Evolutionary conservation across 2,329 filamentous ascomycete genomes (phyloP), one percentile per base, ranked within the genome.

Genomic region (Fusarium acutatum): DNA sequence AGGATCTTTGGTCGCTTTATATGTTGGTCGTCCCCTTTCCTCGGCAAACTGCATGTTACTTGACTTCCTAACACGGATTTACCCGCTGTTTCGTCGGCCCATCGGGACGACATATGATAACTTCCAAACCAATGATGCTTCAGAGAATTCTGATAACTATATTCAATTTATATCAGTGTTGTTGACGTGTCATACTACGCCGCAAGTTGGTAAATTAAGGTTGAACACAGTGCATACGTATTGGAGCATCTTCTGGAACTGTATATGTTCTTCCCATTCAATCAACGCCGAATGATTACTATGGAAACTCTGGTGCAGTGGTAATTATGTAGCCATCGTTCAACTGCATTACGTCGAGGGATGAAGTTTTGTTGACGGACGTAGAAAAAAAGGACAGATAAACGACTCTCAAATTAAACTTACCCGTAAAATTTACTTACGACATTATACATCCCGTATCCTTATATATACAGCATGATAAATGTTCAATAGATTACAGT

Each of bases 21-120:
- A 60, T 46, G 38, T 44, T 67, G 24, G 62, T 43, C 14, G 24
- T 60, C 38, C 62, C 49, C 64, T 46, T 52, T n/a, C 37, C 35
- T 66, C 34, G 34, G 62, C 7, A 60, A 67, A 30, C 26, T 46
- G 64, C 47, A 30, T 41, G 64, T 18, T 46, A 18, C 43, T 60
- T 57, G 38, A 37, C 64, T 67, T 67, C 64, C 64, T 26, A 67
- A 60, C 28, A 10, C 5, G 64, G 52, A 60, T 60, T 67, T 52
- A 59, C 20, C 52, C 64, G 62, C 26, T 41, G 53, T 44, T 15
- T 15, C 35, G 9, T 32, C 37, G 63, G 37, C 11, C 44, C 34
- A 67, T 60, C 6, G 22, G 15, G 13, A 18, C 30, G 17, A 7
- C 17, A 40, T 26, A 28, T 37, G 20, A 17, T 24, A 17, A 24